These are phyloP conservation scores for Nicotiana benthamiana DNA, from an alignment of 257 asterid species.

Conservation along the genomic window DNA sequence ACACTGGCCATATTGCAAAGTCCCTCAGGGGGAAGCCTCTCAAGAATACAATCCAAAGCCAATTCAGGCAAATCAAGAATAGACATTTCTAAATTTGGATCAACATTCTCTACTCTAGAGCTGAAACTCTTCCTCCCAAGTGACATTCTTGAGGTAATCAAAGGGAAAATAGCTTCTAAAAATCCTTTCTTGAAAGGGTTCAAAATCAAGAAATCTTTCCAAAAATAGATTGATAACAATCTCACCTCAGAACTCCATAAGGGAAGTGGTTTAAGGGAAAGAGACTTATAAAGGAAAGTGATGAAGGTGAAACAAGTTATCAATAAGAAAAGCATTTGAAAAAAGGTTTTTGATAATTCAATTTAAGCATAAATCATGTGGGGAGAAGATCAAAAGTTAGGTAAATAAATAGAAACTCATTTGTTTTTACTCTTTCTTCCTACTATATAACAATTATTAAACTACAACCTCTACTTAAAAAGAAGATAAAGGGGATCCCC, in stretches of 20 bases:
- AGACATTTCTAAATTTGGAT: slow-evolving; percentile 23
- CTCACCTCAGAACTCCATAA: slow-evolving; percentile 62
- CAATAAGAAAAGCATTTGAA: slow-evolving; percentile 59
- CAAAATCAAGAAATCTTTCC: slow-evolving; percentile 37
- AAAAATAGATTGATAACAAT: slow-evolving; percentile 42
- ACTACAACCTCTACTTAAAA: slow-evolving; percentile 12
- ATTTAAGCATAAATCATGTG: slow-evolving; percentile 22
- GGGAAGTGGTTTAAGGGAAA: slow-evolving; percentile 53
- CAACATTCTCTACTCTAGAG: slow-evolving; percentile 23
- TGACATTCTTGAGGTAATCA: slow-evolving; percentile 23
- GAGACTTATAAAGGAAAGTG: slow-evolving; percentile 50
- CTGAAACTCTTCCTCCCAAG: slow-evolving; percentile 20
- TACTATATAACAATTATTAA: not conserved
- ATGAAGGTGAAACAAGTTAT: slow-evolving; percentile 56
- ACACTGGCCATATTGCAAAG: slow-evolving; percentile 59
- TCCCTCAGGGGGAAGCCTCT: slow-evolving; percentile 70
- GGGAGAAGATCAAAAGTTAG: slow-evolving; percentile 30
- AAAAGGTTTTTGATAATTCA: slow-evolving; percentile 14
- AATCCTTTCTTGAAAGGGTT: slow-evolving; percentile 23
- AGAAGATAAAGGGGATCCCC: slow-evolving; percentile 22
- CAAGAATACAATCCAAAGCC: slow-evolving; percentile 68
- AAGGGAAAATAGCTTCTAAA: slow-evolving; percentile 6
- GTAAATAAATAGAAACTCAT: slow-evolving; percentile 9
- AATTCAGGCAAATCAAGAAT: slow-evolving; percentile 78
- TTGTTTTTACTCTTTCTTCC: slow-evolving; percentile 9